Base-by-base conservation (phyloP, 106 monocot species). In the Allium fistulosum region DNA sequence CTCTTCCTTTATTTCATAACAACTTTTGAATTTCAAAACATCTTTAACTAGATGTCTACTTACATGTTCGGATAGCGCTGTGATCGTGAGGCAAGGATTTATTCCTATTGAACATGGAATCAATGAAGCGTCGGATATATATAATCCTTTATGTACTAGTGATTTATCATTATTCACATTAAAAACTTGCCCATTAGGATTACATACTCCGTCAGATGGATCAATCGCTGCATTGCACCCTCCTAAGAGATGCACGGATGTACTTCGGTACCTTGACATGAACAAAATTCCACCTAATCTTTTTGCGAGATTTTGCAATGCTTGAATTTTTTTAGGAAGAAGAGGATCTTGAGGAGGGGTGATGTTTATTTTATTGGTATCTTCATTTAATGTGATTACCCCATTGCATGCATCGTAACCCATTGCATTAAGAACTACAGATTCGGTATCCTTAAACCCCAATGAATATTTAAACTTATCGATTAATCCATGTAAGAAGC, bases 41-140 rank as follows among this genome's bases (percentile, higher is more conserved):
- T 80, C 80, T 28, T 80, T 14, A 8, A 67, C 66, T 71, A 80
- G 26, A 46, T 28, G 22, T 28, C 17, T 51, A 62, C 60, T 61
- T 26, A 75, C 46, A 48, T 67, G 66, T 67, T 80, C 80, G 3
- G 80, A 63, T 16, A 22, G 46, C 11, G 75, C 62, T 17, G 75
- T 58, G 55, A 80, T 80, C 1, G 75, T 75, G 57, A 80, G 75
- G 48, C 75, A 66, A 61, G 75, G 80, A 17, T 75, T 80, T 48
- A 71, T 71, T 10, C 80, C 80, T 47, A 75, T 53, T 53, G 75
- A 80, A 51, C 75, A 80, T 48, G 80, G 80, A 67, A 80, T 80
- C 67, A 75, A 5, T 56, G 80, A 80, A 47, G 75, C 80, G 68
- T 80, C 80, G 49, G 65, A 80, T 13, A 76, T 58, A 53, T 75